Base-by-base conservation (phyloP, 1,284 basidiomycete genomes). In the Trichosporon sp. region DNA sequence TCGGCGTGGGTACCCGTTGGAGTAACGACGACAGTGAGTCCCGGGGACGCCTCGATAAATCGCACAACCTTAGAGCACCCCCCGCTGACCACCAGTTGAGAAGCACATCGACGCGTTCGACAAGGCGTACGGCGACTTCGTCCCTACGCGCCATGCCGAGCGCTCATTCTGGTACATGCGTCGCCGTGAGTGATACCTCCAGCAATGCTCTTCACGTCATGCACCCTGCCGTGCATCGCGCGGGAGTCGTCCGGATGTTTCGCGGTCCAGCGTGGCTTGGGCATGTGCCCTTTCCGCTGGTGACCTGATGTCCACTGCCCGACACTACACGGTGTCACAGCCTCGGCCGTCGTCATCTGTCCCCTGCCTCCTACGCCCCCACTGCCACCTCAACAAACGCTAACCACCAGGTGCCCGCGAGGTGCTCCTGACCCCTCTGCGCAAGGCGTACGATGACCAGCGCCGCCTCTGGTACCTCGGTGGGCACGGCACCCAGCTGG, bases 341-440 rank as follows among this genome's bases (percentile, higher is more conserved):
- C 21, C 3, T 11, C 19, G 2, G 12, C 26, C 54, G 26, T 59
- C 26, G 31, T 26, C 21, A 14, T 59, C 54, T 31, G 10, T 59
- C 38, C 38, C 2, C 38, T 10, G 7, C 38, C 38, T 40, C 38
- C 38, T 10, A 40, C 38, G 38, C 38, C 38, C 38, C 26, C 11
- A 2, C 8, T 14, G 26, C 54, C 21, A 31, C 26, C 8, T 31
- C 1, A 5, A 0, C 8, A 10, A 11, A 56, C 2, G 21, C 54
- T 59, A 31, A 59, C 26, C 7, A 14, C 31, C 32, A 63, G 59
- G 59, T 37, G 59, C 59, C 5, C 59, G 59, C 59, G 31, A 63
- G 31, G 32, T 63, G 32, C 59, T 63, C 32, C 31, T 63, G 32
- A 16, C 14, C 32, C 31, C 16, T 16, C 59, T 63, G 14, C 59